These are phyloP conservation scores for Pseudonitzschia pungens DNA, from an alignment of 108 stramenopile species.

Conservation along the genomic window DNA sequence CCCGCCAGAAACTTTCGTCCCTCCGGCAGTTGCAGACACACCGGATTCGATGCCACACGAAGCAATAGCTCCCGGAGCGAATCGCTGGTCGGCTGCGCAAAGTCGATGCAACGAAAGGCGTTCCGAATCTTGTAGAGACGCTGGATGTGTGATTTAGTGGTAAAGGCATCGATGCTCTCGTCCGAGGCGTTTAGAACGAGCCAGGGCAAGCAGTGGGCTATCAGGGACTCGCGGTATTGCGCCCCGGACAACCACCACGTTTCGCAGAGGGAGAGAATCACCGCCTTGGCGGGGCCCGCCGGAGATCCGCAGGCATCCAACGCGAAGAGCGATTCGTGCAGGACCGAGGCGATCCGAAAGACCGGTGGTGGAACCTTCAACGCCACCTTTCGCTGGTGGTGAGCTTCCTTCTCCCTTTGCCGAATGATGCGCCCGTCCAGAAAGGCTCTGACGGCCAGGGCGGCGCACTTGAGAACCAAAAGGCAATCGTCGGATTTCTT, in stretches of 20 bases:
- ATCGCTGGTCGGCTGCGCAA: constrained; percentile 74
- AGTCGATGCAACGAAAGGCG: constrained; percentile 83
- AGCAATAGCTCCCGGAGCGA: constrained; percentile 61
- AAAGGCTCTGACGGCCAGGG: constrained; percentile 47
- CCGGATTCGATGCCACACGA: constrained; percentile 64
- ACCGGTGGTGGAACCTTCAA: constrained; percentile 52
- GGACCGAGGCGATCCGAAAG: constrained; percentile 50
- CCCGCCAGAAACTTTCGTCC: constrained; percentile 72
- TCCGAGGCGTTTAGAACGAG: constrained; percentile 59
- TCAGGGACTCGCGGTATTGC: constrained; percentile 67
- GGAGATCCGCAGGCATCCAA: constrained; percentile 52
- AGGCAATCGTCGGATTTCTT: constrained; percentile 39
- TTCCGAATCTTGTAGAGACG: constrained; percentile 68
- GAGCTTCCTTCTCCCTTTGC: constrained; percentile 15
- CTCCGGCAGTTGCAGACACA: constrained; percentile 64
- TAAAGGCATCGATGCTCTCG: constrained; percentile 4
- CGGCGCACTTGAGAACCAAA: constrained; percentile 44
- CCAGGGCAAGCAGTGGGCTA: constrained; percentile 80
- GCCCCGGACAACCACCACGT: constrained; percentile 80
- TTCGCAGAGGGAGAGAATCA: constrained; percentile 82
- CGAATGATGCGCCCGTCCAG: constrained; percentile 36
- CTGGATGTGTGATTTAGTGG: constrained; percentile 71
- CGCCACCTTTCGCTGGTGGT: neutral
- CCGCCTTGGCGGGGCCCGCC: constrained; percentile 48
- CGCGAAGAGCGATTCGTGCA: constrained; percentile 71